Conservation (phyloP, 805 yeast genomes). For the Metschnikowia bowlesiae region DNA sequence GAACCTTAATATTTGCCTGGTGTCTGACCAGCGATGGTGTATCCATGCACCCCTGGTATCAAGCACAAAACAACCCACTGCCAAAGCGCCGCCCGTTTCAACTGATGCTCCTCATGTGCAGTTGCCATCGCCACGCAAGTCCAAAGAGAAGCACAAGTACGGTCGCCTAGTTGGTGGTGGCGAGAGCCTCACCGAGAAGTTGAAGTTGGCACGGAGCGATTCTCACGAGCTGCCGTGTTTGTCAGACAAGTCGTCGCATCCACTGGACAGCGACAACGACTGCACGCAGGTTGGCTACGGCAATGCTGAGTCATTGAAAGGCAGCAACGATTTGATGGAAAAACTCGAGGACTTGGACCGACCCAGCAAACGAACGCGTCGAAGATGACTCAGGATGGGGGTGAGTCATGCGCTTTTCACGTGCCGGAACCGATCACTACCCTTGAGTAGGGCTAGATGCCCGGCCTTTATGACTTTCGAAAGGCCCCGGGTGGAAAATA, state of each 20-base stretch:
- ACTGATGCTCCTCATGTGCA: constrained; percentile 19
- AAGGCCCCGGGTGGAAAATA: too few relatives aligned
- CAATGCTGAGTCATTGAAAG: constrained; percentile 10
- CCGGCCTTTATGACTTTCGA: too few relatives aligned
- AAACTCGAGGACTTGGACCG: constrained; percentile 11
- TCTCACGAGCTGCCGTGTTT: neutral
- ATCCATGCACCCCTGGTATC: constrained; percentile 42
- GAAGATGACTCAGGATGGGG: neutral
- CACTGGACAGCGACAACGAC: constrained; percentile 7
- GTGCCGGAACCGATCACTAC: too few relatives aligned
- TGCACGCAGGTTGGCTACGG: constrained; percentile 18
- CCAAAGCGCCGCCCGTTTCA: constrained; percentile 5
- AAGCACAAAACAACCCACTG: neutral
- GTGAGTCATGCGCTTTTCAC: neutral
- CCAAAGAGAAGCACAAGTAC: constrained; percentile 38
- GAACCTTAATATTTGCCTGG: constrained; percentile 30
- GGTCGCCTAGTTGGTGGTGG: constrained; percentile 44
- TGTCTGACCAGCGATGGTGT: constrained; percentile 51
- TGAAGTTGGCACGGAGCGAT: constrained; percentile 9
- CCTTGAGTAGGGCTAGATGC: too few relatives aligned
- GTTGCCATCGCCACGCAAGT: constrained; percentile 53
- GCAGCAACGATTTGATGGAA: constrained; percentile 12
- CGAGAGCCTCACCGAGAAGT: constrained; percentile 14
- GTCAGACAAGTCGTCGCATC: constrained; percentile 4
- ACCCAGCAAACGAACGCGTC: constrained; percentile 9